These are phyloP conservation scores for Sanghuangporus sanghuang DNA, from an alignment of 1,284 basidiomycete species.

Conservation along the genomic window DNA sequence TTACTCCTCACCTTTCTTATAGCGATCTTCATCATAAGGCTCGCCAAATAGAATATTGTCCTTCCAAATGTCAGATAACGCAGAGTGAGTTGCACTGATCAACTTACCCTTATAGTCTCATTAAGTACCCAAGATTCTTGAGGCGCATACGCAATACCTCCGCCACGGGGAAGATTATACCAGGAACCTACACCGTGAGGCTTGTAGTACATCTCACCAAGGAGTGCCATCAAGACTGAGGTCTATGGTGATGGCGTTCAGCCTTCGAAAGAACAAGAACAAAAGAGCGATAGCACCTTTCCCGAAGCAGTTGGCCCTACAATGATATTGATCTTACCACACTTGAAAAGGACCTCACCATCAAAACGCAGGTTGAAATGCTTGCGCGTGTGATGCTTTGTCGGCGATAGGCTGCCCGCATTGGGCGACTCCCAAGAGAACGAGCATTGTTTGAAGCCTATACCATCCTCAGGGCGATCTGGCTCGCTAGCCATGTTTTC, in stretches of 20 bases:
- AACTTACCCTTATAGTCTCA: slow-evolving; percentile 23
- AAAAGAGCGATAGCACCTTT: slow-evolving; percentile 5
- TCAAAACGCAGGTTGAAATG: slow-evolving; percentile 13
- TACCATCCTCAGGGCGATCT: not conserved
- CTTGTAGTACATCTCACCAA: slow-evolving; percentile 18
- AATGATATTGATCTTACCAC: slow-evolving; percentile 14
- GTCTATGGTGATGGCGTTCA: not conserved
- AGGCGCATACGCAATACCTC: slow-evolving; percentile 40
- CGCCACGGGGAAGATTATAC: slow-evolving; percentile 38
- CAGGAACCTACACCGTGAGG: slow-evolving; percentile 27
- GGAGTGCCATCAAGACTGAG: slow-evolving; percentile 15
- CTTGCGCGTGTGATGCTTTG: slow-evolving; percentile 1
- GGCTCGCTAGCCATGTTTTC: not conserved
- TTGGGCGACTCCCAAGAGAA: slow-evolving; percentile 12
- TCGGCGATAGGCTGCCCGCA: not conserved
- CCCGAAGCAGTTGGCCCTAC: slow-evolving; percentile 15
- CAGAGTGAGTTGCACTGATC: not conserved
- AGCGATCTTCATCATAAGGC: slow-evolving; percentile 44
- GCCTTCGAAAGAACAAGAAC: not conserved
- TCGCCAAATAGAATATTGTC: slow-evolving; percentile 54
- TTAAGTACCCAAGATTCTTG: slow-evolving; percentile 40
- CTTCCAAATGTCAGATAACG: slow-evolving; percentile 13
- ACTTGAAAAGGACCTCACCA: slow-evolving; percentile 7
- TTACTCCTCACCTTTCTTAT: slow-evolving; percentile 30
- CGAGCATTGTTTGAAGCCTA: slow-evolving; percentile 12